These are phyloP conservation scores for Didymella exigua DNA, from an alignment of 2,329 filamentous ascomycete genomes.

Conservation along the genomic window DNA sequence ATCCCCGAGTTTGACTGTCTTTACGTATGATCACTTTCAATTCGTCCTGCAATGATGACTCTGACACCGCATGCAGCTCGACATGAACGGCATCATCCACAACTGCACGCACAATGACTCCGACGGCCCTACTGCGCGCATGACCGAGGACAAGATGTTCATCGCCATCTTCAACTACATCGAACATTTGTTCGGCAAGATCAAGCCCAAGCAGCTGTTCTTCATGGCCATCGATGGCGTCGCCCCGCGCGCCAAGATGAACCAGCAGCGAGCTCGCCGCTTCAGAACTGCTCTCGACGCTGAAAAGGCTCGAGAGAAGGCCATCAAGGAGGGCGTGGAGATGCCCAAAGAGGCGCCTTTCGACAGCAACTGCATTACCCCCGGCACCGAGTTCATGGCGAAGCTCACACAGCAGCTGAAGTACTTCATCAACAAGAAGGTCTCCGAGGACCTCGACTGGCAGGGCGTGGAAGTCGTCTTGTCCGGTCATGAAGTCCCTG, in stretches of 20 bases:
- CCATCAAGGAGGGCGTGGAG: slow-evolving; percentile 83
- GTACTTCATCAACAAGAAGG: slow-evolving; percentile 99
- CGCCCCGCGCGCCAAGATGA: slow-evolving; percentile 98
- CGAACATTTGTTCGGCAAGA: slow-evolving; percentile 97
- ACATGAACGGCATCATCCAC: slow-evolving; percentile 99
- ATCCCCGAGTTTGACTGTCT: slow-evolving; percentile 99
- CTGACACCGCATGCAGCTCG: slow-evolving; percentile 60
- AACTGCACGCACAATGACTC: slow-evolving; percentile 99
- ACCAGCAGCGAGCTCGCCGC: slow-evolving; percentile 93
- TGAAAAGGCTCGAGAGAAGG: slow-evolving; percentile 89
- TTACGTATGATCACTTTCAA: slow-evolving; percentile 64
- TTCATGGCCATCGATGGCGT: slow-evolving; percentile 99
- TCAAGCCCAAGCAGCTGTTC: slow-evolving; percentile 97
- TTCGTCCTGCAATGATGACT: background rate
- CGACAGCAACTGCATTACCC: slow-evolving; percentile 99
- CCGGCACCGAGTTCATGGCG: slow-evolving; percentile 97
- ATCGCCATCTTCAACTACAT: slow-evolving; percentile 99
- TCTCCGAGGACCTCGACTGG: slow-evolving; percentile 96
- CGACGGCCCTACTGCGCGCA: slow-evolving; percentile 86
- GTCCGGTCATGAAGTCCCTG: slow-evolving; percentile 96
- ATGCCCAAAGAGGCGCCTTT: slow-evolving; percentile 95
- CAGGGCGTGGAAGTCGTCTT: slow-evolving; percentile 95
- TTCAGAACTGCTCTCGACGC: slow-evolving; percentile 93
- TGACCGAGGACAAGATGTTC: slow-evolving; percentile 99
- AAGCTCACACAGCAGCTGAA: slow-evolving; percentile 92